Percentiles rank a stretch among this genome's conserved stretches.
phyloP scores from a whole-genome alignment of 2,329 filamentous ascomycete genomes.

The Alternaria viburni region DNA sequence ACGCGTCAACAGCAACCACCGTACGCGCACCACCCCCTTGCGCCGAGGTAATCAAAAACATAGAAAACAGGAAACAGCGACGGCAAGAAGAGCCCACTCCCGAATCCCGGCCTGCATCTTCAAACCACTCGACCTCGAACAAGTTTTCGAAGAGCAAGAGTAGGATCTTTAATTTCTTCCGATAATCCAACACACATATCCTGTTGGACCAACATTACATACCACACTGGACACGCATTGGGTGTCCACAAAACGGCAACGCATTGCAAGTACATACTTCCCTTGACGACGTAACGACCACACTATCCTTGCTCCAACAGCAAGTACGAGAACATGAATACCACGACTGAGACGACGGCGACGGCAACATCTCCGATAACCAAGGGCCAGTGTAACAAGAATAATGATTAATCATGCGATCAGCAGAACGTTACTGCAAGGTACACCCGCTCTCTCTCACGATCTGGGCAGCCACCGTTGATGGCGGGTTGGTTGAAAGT shows the following conservation, averaged over 20 bases:
- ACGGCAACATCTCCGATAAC: not conserved
- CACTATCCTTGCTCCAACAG: conserved; percentile 23
- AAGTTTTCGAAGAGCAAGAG: conserved; percentile 45
- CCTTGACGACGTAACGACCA: conserved; percentile 24
- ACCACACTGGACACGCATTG: not conserved
- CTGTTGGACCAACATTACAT: not conserved
- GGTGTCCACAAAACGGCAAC: not conserved
- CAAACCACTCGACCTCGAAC: conserved; percentile 24
- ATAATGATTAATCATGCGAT: conserved; percentile 24
- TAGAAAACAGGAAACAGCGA: conserved; percentile 26
- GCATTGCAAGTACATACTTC: not conserved
- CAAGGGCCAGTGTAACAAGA: not conserved
- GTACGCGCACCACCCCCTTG: conserved; percentile 17
- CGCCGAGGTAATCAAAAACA: conserved; percentile 5
- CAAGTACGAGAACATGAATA: conserved; percentile 11
- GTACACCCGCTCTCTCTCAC: conserved; percentile 35
- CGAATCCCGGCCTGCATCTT: conserved; percentile 7
- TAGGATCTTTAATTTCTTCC: conserved; percentile 47
- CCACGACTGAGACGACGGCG: conserved; percentile 7
- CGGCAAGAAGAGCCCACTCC: conserved; percentile 18
- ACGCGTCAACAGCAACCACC: conserved; percentile 27
- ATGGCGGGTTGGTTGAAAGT: not conserved
- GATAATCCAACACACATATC: not conserved
- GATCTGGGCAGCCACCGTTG: not conserved
- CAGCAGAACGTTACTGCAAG: conserved; percentile 40